Evolutionary conservation across 2,329 filamentous ascomycete species (phyloP), one percentile per base, ranked within the genome.

Genomic region (Pyrenochaeta sp.): DNA sequence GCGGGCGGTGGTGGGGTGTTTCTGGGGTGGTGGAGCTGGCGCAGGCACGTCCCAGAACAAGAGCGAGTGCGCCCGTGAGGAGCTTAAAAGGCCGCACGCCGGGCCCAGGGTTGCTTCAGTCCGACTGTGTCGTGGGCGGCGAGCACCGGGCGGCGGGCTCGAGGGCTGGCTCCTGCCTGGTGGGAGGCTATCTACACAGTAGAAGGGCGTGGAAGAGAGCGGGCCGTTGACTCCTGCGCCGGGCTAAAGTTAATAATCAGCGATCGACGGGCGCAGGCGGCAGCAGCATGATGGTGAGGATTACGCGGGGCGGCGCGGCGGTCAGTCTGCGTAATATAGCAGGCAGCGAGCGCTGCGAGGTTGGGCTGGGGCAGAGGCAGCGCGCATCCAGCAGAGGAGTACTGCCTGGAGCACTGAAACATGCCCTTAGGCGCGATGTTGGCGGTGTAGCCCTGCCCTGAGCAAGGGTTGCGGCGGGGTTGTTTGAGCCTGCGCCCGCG

Each of bases 191-290:
- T n/a, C n/a, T n/a, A n/a, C n/a, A n/a, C n/a, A n/a, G n/a, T 63
- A 47, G 61, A 65, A 65, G 58, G 60, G 39, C 52, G 57, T 62
- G 60, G 65, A 67, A 67, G 50, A 40, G 24, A 42, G 58, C 50
- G 48, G 58, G 53, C 54, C 54, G 46, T 51, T 45, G 45, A 29
- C 39, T 44, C 42, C 49, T 48, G 50, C 49, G 44, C 48, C 44
- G 46, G 48, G 48, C 41, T 43, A n/a, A 36, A 23, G 48, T 60
- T 53, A 60, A 56, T 55, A 58, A 62, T 60, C 60, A 61, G 52
- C 53, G 37, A 23, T 18, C 30, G 43, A 38, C 45, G 30, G 45
- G 40, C 51, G 48, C 48, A 42, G 50, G 43, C 44, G 36, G 44
- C 50, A 41, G 35, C 38, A 32, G 37, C 43, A 52, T 58, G 54